Conservation (phyloP, 805 yeast species). For the Candida quercuum region DNA sequence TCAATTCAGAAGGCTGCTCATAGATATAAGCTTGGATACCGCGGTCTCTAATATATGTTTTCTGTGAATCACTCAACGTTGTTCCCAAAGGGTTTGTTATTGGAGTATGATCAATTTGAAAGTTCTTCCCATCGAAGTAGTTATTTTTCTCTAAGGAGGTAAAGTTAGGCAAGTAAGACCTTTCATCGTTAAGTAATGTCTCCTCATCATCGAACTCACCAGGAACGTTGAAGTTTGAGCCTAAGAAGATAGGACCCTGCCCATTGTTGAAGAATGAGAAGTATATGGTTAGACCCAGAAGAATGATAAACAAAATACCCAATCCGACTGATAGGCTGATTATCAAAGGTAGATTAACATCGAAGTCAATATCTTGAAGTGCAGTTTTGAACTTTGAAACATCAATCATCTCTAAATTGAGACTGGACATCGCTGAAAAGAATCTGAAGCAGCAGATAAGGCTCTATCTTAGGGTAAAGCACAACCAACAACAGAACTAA, state of each 20-base stretch:
- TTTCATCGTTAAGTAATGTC: constrained; percentile 59
- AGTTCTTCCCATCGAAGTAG: constrained; percentile 35
- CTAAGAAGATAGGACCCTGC: constrained; percentile 24
- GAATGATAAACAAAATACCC: constrained; percentile 29
- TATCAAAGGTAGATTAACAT: constrained; percentile 29
- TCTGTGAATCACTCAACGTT: constrained; percentile 73
- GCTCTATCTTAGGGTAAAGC: too few relatives aligned
- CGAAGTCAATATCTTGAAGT: constrained; percentile 14
- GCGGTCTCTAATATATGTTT: constrained; percentile 69
- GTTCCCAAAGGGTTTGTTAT: constrained; percentile 32
- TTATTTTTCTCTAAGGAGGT: constrained; percentile 34
- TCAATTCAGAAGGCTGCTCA: constrained; percentile 13
- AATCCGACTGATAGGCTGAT: constrained; percentile 33
- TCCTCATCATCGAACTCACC: constrained; percentile 61
- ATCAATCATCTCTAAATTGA: background rate
- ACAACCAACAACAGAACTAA: too few relatives aligned
- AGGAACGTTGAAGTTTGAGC: constrained; percentile 36
- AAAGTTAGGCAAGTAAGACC: constrained; percentile 36
- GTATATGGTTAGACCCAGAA: constrained; percentile 24
- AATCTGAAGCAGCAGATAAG: too few relatives aligned
- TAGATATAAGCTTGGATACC: constrained; percentile 58
- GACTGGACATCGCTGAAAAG: too few relatives aligned
- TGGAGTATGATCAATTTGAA: constrained; percentile 34
- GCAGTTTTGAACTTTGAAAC: background rate
- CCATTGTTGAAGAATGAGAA: constrained; percentile 26